phyloP scores from a whole-genome alignment of 495 filamentous ascomycete genomes.

The Neurospora terricola region DNA sequence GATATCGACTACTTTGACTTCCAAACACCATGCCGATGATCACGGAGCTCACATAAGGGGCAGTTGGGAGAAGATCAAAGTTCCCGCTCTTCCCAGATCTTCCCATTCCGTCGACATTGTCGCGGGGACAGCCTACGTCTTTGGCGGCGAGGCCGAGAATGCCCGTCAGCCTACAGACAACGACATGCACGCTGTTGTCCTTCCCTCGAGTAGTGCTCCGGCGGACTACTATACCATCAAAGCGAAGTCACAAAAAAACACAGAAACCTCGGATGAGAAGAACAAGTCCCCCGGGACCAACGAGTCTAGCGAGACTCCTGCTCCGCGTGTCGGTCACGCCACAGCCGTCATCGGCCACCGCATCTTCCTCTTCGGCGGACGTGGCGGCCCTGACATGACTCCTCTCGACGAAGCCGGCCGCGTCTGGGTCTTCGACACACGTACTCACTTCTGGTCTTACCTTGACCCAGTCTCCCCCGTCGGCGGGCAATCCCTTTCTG shows the following conservation, averaged over 20 bases:
- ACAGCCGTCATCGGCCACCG: conserved; percentile 46
- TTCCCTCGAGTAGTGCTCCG: conserved; percentile 42
- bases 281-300: conserved; percentile 11
- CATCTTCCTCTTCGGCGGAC: conserved; percentile 58
- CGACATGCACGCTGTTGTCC: conserved; percentile 54
- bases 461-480: conserved; percentile 38
- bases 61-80: conserved; percentile 46
- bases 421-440: conserved; percentile 56
- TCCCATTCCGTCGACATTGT: conserved; percentile 62
- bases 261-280: conserved; percentile 12
- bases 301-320: conserved; percentile 30
- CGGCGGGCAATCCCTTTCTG: conserved; percentile 7
- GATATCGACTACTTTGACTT: conserved; percentile 21
- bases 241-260: conserved; percentile 20
- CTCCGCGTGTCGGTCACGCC: conserved; percentile 46
- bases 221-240: conserved; percentile 49
- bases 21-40: conserved; percentile 12
- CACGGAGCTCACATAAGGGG: conserved; percentile 36
- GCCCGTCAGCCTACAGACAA: conserved; percentile 52
- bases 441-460: conserved; percentile 43
- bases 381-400: conserved; percentile 30
- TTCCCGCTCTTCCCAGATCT: conserved; percentile 50
- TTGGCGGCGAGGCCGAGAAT: conserved; percentile 47
- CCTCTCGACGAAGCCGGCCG: conserved; percentile 51
- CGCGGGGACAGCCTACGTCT: conserved; percentile 57